Percentiles rank a stretch among this genome's conserved stretches.
Evolutionary conservation across 495 filamentous ascomycete genomes (phyloP).

Genomic region (Tetracladium marchalianum): DNA sequence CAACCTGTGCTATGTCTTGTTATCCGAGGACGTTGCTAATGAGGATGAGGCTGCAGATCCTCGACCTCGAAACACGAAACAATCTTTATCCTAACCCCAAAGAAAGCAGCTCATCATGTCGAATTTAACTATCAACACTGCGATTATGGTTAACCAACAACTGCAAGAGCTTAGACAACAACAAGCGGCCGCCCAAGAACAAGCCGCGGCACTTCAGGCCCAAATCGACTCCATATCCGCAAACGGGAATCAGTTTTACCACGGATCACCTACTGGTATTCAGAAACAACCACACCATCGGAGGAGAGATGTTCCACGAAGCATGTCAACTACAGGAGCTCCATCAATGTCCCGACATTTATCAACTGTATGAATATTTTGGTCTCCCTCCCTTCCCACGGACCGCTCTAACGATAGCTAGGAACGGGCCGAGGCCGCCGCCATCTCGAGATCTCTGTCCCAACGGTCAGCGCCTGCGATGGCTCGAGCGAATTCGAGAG

Average conservation of each 20-base stretch:
- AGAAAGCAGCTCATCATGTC: constrained; percentile 11
- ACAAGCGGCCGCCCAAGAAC: neutral
- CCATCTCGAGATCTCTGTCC: constrained; percentile 9
- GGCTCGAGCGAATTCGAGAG: constrained; percentile 18
- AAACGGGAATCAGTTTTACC: neutral
- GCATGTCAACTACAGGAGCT: constrained; percentile 15
- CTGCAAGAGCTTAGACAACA: constrained; percentile 6
- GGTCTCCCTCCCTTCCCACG: neutral
- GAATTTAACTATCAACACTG: constrained; percentile 8
- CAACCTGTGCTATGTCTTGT: neutral
- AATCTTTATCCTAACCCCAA: constrained; percentile 3
- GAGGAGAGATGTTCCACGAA: constrained; percentile 14
- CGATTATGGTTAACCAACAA: neutral
- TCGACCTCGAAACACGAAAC: constrained; percentile 1
- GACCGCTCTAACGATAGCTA: constrained; percentile 15
- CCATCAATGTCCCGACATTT: constrained; percentile 11
- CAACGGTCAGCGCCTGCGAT: constrained; percentile 18
- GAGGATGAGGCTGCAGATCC: constrained; percentile 13
- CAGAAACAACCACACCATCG: constrained; percentile 16
- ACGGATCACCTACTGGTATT: constrained; percentile 4
- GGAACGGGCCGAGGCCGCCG: constrained; percentile 12
- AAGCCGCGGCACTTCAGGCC: constrained; percentile 14
- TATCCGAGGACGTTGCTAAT: constrained; percentile 7
- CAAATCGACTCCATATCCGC: constrained; percentile 6
- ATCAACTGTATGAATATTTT: constrained; percentile 16